Conservation (phyloP, 371 early-diverging fungal genomes). For the Mortierella sp. region DNA sequence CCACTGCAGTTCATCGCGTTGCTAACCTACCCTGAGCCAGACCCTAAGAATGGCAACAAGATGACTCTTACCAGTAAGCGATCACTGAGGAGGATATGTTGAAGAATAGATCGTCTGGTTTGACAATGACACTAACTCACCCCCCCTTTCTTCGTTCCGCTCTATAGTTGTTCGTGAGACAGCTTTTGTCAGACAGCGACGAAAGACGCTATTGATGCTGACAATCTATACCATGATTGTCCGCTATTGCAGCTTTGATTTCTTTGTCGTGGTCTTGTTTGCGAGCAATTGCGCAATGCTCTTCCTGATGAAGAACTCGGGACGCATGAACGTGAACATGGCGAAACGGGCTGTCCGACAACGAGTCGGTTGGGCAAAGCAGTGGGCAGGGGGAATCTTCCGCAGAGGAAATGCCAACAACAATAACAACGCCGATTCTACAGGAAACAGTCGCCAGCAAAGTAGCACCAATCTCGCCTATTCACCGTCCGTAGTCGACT, state of each 20-base stretch:
- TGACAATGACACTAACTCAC: too few relatives aligned
- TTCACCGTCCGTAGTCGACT: slow-evolving; percentile 6
- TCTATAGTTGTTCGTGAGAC: slow-evolving; percentile 57
- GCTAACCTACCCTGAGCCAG: slow-evolving; percentile 58
- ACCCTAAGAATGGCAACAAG: slow-evolving; percentile 55
- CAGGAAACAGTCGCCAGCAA: slow-evolving; percentile 5
- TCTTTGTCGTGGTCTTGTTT: slow-evolving; percentile 58
- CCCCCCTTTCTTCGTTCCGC: not conserved
- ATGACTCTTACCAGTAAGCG: slow-evolving; percentile 50
- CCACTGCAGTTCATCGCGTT: slow-evolving; percentile 59
- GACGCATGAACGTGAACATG: slow-evolving; percentile 61
- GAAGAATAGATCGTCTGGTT: too few relatives aligned
- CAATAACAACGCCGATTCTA: slow-evolving; percentile 4
- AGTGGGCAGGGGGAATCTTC: slow-evolving; percentile 62
- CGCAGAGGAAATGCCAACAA: slow-evolving; percentile 21
- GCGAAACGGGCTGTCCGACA: slow-evolving; percentile 63
- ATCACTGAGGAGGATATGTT: too few relatives aligned
- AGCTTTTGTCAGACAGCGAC: slow-evolving; percentile 55
- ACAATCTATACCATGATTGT: slow-evolving; percentile 55
- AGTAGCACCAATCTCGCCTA: not conserved
- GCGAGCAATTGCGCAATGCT: slow-evolving; percentile 58
- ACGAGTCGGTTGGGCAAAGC: slow-evolving; percentile 61
- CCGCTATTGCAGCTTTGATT: slow-evolving; percentile 60
- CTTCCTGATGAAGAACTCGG: slow-evolving; percentile 62
- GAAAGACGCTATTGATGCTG: slow-evolving; percentile 51